Conservation (phyloP, 345 rosid genomes). For the Sisymbrium irio region DNA sequence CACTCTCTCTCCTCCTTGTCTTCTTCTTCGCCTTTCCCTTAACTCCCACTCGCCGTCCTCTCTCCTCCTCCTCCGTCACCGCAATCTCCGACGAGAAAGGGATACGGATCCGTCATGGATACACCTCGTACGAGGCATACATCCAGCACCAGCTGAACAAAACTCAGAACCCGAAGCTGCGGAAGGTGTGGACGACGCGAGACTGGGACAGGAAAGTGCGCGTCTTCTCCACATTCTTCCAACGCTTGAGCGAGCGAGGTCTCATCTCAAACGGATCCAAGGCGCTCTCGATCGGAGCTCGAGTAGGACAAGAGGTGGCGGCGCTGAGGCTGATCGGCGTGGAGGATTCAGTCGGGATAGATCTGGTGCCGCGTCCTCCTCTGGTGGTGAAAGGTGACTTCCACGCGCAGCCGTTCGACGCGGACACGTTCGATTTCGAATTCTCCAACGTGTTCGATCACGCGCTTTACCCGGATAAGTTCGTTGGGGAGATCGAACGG, state of each 20-base stretch:
- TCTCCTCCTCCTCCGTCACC: background rate
- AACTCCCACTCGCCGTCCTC: slow-evolving; percentile 12
- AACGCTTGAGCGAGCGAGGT: slow-evolving; percentile 28
- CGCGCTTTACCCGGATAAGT: slow-evolving; percentile 81
- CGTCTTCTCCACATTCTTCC: slow-evolving; percentile 68
- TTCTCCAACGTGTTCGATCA: slow-evolving; percentile 96
- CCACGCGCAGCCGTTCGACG: slow-evolving; percentile 72
- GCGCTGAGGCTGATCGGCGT: slow-evolving; percentile 73
- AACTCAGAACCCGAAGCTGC: slow-evolving; percentile 79
- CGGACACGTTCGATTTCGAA: slow-evolving; percentile 74
- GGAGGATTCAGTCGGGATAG: slow-evolving; percentile 68
- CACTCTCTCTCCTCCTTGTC: slow-evolving; percentile 34
- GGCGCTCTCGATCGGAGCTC: slow-evolving; percentile 75
- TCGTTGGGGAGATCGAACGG: slow-evolving; percentile 85
- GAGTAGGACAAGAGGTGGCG: slow-evolving; percentile 93
- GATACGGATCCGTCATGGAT: slow-evolving; percentile 68
- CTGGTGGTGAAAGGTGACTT: slow-evolving; percentile 79
- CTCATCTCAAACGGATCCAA: slow-evolving; percentile 58
- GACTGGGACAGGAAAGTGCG: slow-evolving; percentile 86
- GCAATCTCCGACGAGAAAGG: slow-evolving; percentile 18
- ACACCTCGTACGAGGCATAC: slow-evolving; percentile 78
- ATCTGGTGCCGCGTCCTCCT: slow-evolving; percentile 86
- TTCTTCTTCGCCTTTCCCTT: slow-evolving; percentile 41
- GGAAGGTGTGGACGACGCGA: slow-evolving; percentile 73
- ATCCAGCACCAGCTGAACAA: slow-evolving; percentile 92